A percentile compares a stretch with the other conserved stretches of the same genome.
Evolutionary conservation across 805 yeast genomes (phyloP).

Genomic region (Cyberlindnera veronae): DNA sequence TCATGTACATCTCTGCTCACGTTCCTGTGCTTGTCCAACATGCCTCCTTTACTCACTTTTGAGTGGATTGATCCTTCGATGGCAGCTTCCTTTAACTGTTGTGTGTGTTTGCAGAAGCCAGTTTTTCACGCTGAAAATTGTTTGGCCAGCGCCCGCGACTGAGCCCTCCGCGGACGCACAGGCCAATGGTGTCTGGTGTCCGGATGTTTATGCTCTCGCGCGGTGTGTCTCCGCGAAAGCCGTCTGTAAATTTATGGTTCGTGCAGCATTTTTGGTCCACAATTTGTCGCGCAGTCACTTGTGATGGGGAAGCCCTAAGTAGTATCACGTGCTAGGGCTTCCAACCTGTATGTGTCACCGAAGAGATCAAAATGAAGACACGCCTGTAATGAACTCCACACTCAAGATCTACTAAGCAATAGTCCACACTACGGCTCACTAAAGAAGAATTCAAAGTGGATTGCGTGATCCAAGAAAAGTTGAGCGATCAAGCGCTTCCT

Average conservation of each 20-base stretch:
- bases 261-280: constrained; percentile 5
- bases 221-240: background rate
- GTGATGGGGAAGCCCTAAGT: constrained; percentile 1
- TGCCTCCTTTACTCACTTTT: constrained; percentile 26
- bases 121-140: constrained; percentile 30
- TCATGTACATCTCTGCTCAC: background rate
- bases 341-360: background rate
- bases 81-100: constrained; percentile 2
- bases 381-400: too few species aligned
- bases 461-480: too few species aligned
- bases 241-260: too few species aligned
- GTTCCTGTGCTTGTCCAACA: constrained; percentile 1
- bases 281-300: background rate
- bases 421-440: too few species aligned
- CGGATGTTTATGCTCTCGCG: constrained; percentile 11
- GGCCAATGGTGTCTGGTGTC: too few species aligned
- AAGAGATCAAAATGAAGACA: background rate
- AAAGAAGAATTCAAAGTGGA: too few species aligned
- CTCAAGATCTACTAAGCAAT: too few species aligned
- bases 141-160: constrained; percentile 17
- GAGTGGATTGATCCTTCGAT: constrained; percentile 25
- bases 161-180: too few species aligned
- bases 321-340: constrained; percentile 1
- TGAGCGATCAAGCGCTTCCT: too few species aligned
- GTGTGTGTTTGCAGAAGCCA: constrained; percentile 13